Base-by-base conservation (phyloP, 2,329 filamentous ascomycete genomes). In the Albifimbria verrucaria region DNA sequence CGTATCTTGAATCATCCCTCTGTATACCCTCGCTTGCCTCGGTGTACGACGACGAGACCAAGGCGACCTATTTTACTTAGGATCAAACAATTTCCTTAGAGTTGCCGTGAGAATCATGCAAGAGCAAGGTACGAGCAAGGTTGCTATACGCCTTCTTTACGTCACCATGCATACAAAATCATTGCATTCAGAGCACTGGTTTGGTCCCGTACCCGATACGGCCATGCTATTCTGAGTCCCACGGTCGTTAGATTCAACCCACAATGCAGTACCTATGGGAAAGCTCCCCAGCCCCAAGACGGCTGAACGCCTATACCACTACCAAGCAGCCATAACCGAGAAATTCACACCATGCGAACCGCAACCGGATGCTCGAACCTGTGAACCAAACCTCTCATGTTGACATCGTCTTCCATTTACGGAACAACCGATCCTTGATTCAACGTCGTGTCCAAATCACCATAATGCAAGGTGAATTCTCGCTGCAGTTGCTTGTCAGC, bases 381-480 rank as follows among this genome's bases (percentile, higher is more conserved):
- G 5, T 39, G 18, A 39, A n/a, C 53, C 55, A 56, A 52, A 22
- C n/a, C 43, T 22, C 20, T 32, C 49, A 49, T 46, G 28, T 41
- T 21, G n/a, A 22, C 32, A n/a, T n/a, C 32, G 18, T 39, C 5
- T 50, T 51, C n/a, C 42, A 42, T 44, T 60, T 59, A 69, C 48
- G 65, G 59, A 44, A 63, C 57, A 22, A 65, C 59, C 25, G 68
- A 63, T 41, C 63, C 59, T 56, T 72, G 68, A 49, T 61, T 66
- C 51, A 72, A 55, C 9, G 70, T 71, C 55, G 78, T 80, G 66
- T 86, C 83, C 55, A 87, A 69, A 55, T 87, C 84, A 43, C 77
- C 77, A 54, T 87, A 87, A 59, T 83, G 76, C 45, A 87, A 68
- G 7, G 80, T 80, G 54, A 87, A 75, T 61, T 86, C 83, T 51